Base-by-base conservation (phyloP, 306 rosid species). In the Vachellia pachyceras region DNA sequence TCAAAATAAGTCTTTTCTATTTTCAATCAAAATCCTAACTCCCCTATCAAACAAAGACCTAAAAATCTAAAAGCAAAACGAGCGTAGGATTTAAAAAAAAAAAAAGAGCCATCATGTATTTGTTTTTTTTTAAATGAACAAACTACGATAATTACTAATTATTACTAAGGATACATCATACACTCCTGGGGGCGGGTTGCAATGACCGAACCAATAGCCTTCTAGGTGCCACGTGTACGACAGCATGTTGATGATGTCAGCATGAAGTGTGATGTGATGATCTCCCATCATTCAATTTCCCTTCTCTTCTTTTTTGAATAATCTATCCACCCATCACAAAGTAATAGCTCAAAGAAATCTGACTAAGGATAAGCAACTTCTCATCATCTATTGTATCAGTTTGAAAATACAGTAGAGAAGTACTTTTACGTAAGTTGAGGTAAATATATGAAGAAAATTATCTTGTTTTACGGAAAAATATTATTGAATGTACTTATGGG, bases 261-360 rank as follows among this genome's bases (percentile, higher is more conserved):
- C 98, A 90, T 94, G 98, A 94, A 86, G 97, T 94, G 83, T 55
- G 33, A 55, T 55, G 15, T 88, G 89, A 86, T 92, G 89, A 88
- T 90, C 90, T 78, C 84, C 41, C 69, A 73, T 55, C 77, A 15
- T n/a, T n/a, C n/a, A n/a, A 33, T 54, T 58, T 60, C 42, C 5
- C 37, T 17, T 68, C 40, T 20, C 13, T 41, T 8, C 6, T 65
- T 65, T 60, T n/a, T n/a, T 50, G 33, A 29, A 29, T 1, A 29
- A 29, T 29, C 33, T 29, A 29, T 29, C 33, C 33, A 29, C 33
- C 33, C 33, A 29, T 29, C 33, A 29, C 33, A 29, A 29, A 29
- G 33, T 29, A 1, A 29, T 29, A 0, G 1, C 33, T 29, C 33
- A 29, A 29, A 29, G 33, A 29, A 29, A 29, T 29, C 33, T 29